Percentiles rank a stretch among this genome's conserved stretches.
Conservation (phyloP, 192 early-diverging fungal species). For the Coemansia sp. region DNA sequence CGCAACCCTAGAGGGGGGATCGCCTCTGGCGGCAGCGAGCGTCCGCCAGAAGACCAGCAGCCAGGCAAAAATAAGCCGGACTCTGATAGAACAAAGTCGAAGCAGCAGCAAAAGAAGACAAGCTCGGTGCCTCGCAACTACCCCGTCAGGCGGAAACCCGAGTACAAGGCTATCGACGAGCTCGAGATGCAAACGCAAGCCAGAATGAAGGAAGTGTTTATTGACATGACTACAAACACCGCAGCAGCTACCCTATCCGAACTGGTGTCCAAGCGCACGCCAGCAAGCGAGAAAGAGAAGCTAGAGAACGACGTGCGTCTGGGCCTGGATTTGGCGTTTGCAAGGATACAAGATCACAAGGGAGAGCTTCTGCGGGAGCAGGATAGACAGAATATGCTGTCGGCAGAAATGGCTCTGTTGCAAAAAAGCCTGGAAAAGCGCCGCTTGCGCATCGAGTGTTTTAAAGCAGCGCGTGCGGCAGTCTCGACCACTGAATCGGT, state of each 20-base stretch:
- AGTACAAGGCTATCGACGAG: constrained; percentile 44
- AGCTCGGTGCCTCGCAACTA: background rate
- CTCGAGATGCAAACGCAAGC: constrained; percentile 35
- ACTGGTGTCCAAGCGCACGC: constrained; percentile 27
- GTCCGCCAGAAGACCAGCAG: constrained; percentile 18
- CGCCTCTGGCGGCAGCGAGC: constrained; percentile 79
- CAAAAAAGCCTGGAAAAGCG: constrained; percentile 12
- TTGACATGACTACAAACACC: constrained; percentile 45
- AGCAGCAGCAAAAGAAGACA: constrained; percentile 5
- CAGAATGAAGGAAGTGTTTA: constrained; percentile 37
- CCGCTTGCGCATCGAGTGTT: constrained; percentile 15
- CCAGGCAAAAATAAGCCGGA: background rate
- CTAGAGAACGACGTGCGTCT: constrained; percentile 35
- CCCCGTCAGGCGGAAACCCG: constrained; percentile 7
- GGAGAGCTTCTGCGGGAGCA: constrained; percentile 17
- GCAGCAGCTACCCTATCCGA: constrained; percentile 36
- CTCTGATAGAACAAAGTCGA: background rate
- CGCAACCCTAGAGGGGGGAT: constrained; percentile 83
- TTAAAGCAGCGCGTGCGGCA: constrained; percentile 14
- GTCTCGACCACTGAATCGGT: constrained; percentile 1
- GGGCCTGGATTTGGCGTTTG: constrained; percentile 43
- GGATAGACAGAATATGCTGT: background rate
- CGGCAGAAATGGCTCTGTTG: constrained; percentile 15
- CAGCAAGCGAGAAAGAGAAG: constrained; percentile 27
- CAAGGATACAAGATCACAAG: constrained; percentile 23